A percentile compares a stretch with the other conserved stretches of the same genome.
Conservation (phyloP, 2,329 filamentous ascomycete genomes). For the Venturia asperata region DNA sequence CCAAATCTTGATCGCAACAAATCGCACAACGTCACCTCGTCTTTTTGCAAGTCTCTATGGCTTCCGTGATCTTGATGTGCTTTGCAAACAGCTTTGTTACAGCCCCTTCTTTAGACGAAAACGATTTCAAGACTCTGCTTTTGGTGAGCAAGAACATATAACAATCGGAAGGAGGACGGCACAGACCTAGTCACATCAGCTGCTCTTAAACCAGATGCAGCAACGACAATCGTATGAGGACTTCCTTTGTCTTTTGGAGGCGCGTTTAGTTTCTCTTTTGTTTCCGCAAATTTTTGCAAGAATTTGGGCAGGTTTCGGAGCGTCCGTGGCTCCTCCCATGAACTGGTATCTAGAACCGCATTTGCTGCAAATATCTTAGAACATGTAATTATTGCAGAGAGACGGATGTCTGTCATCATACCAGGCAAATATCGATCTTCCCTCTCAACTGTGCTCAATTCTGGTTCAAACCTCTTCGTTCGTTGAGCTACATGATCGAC, state of each 20-base stretch:
- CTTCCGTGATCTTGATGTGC: constrained; percentile 91
- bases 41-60: constrained; percentile 65
- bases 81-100: constrained; percentile 96
- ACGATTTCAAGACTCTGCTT: constrained; percentile 61
- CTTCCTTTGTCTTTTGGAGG: constrained; percentile 57
- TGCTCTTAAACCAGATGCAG: constrained; percentile 74
- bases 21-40: constrained; percentile 38
- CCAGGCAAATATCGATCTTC: constrained; percentile 75
- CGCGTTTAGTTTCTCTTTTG: constrained; percentile 53
- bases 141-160: constrained; percentile 22
- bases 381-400: neutral
- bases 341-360: constrained; percentile 72
- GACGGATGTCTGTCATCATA: constrained; percentile 34
- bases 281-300: constrained; percentile 58
- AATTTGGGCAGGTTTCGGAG: constrained; percentile 72
- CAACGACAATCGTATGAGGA: constrained; percentile 79
- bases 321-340: constrained; percentile 59
- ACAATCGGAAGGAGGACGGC: neutral
- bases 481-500: constrained; percentile 81
- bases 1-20: neutral
- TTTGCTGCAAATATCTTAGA: constrained; percentile 45
- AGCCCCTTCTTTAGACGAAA: constrained; percentile 68
- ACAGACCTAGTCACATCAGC: constrained; percentile 70
- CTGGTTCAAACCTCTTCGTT: constrained; percentile 67
- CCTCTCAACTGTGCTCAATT: constrained; percentile 76